Percentiles rank a stretch among this genome's conserved stretches.
phyloP scores from a whole-genome alignment of 306 rosid species.

The Corylus americana region DNA sequence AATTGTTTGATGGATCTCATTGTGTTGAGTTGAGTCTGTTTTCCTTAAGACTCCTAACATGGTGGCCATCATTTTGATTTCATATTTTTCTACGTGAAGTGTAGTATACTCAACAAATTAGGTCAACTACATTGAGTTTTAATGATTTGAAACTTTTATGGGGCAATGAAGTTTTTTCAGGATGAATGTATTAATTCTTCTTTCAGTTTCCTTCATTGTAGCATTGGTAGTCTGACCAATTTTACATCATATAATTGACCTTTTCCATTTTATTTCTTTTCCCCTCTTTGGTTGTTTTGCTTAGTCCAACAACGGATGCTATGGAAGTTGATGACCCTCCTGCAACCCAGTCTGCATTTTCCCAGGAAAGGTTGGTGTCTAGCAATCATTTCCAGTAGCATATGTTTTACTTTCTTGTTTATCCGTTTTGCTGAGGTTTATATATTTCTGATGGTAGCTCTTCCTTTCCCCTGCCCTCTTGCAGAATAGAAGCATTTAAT shows the following conservation, averaged over 20 bases:
- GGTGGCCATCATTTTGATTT: not conserved
- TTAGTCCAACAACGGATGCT: constrained; percentile 57
- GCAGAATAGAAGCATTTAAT: constrained; percentile 78
- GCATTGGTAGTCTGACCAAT: not conserved
- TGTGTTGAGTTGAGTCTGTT: not conserved
- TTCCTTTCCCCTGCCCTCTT: not conserved
- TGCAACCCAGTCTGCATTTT: constrained; percentile 49
- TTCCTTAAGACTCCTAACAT: not conserved
- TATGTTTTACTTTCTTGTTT: constrained; percentile 12
- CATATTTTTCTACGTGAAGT: not conserved
- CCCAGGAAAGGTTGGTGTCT: constrained; percentile 68
- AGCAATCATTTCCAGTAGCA: not conserved
- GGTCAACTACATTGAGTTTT: not conserved
- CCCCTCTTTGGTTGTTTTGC: not conserved
- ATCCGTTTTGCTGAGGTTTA: not conserved
- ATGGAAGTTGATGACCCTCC: constrained; percentile 75
- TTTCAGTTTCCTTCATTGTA: not conserved
- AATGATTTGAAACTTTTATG: not conserved
- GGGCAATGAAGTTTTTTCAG: not conserved
- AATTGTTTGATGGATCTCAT: too few relatives aligned
- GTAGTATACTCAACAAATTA: not conserved
- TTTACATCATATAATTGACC: constrained; percentile 24
- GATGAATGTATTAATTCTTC: not conserved
- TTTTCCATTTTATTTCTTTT: not conserved
- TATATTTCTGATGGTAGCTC: constrained; percentile 17